phyloP scores from a whole-genome alignment of 2,329 filamentous ascomycete species.

The Alternaria arborescens region DNA sequence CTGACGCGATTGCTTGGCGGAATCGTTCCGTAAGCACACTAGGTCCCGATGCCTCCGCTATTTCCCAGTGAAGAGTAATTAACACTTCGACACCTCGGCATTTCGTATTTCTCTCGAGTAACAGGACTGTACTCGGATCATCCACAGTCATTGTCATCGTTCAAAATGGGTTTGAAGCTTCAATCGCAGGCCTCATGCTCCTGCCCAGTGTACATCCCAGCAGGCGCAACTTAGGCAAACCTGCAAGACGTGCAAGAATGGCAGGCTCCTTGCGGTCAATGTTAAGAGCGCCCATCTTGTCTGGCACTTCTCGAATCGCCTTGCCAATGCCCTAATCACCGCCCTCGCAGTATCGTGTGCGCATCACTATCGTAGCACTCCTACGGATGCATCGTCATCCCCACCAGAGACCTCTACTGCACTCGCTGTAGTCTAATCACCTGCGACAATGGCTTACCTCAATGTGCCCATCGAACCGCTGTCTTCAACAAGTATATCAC shows the following conservation, averaged over 20 bases:
- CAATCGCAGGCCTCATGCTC: neutral
- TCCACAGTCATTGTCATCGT: neutral
- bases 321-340: slow-evolving; percentile 1
- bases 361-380: neutral
- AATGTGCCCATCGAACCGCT: neutral
- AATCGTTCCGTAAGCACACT: neutral
- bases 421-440: neutral
- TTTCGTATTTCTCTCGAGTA: neutral
- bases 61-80: neutral
- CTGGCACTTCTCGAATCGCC: neutral
- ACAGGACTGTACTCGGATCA: too few relatives aligned
- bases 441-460: neutral
- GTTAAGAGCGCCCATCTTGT: neutral
- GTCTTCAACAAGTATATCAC: neutral
- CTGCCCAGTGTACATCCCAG: neutral
- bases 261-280: neutral
- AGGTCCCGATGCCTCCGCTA: neutral
- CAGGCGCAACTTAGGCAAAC: neutral
- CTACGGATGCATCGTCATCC: neutral
- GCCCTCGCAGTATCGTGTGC: neutral
- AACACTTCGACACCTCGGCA: neutral
- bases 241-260: neutral
- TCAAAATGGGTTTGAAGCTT: neutral
- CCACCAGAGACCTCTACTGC: neutral
- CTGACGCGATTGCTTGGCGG: slow-evolving; percentile 30